Percentiles rank a stretch among this genome's conserved stretches.
phyloP scores from a whole-genome alignment of 257 asterid species.

The Solanum bulbocastanum region DNA sequence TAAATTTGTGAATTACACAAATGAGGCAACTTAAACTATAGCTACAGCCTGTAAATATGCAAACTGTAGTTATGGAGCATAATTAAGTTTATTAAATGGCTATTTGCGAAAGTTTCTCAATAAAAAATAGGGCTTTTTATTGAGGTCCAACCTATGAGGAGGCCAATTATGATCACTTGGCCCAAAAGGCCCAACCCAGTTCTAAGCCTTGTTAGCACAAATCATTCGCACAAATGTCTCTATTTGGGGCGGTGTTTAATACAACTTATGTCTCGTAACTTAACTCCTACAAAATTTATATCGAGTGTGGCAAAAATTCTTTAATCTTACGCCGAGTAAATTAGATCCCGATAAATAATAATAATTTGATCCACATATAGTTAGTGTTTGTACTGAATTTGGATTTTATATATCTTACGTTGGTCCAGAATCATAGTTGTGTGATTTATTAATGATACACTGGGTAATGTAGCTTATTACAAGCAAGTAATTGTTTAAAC shows the following conservation, averaged over 20 bases:
- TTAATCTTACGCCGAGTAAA: background rate
- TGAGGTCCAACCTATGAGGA: background rate
- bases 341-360: background rate
- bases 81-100: too few relatives aligned
- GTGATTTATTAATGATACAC: too few relatives aligned
- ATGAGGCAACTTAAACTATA: too few relatives aligned
- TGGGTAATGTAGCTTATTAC: too few relatives aligned
- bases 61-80: accelerated
- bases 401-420: background rate
- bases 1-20: too few relatives aligned
- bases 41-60: too few relatives aligned
- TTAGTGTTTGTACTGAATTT: background rate
- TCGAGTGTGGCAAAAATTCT: background rate
- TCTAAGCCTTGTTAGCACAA: background rate
- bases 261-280: too few relatives aligned
- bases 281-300: background rate
- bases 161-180: background rate
- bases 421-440: background rate
- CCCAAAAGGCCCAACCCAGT: background rate
- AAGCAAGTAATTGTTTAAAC: too few relatives aligned
- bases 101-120: too few relatives aligned
- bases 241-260: background rate
- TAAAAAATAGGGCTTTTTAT: background rate
- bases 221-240: background rate
- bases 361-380: background rate